Conservation (phyloP, 441 rosid genomes). For the Viola pubescens region DNA sequence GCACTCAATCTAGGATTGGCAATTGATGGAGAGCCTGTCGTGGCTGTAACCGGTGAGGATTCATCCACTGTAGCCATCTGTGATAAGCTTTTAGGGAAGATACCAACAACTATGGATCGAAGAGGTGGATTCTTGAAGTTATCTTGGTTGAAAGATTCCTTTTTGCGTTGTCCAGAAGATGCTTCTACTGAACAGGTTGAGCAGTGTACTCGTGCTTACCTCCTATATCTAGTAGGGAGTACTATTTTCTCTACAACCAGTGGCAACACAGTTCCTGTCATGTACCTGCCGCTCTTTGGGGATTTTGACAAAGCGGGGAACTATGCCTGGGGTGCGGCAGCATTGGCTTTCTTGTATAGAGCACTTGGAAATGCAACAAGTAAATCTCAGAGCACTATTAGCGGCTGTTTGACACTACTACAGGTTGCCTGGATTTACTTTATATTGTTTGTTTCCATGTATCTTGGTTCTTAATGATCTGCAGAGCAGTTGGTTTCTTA, state of each 20-base stretch:
- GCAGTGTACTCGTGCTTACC: constrained; percentile 56
- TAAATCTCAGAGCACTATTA: constrained; percentile 67
- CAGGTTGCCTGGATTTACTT: constrained; percentile 37
- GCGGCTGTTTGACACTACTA: constrained; percentile 66
- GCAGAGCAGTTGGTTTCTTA: not conserved
- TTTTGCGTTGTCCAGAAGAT: constrained; percentile 57
- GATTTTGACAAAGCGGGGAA: constrained; percentile 62
- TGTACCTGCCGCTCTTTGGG: constrained; percentile 52
- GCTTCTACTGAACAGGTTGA: constrained; percentile 41
- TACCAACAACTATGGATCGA: constrained; percentile 38
- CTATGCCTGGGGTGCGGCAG: constrained; percentile 79
- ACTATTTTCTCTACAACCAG: constrained; percentile 68
- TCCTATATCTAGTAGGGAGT: constrained; percentile 61
- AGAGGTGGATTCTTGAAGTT: constrained; percentile 63
- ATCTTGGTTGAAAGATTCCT: constrained; percentile 62
- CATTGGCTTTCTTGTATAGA: constrained; percentile 60
- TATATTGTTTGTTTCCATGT: not conserved
- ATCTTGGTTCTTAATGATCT: not conserved
- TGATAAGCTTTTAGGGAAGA: constrained; percentile 44
- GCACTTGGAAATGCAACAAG: constrained; percentile 68
- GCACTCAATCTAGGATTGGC: constrained; percentile 50
- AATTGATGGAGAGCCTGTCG: constrained; percentile 62
- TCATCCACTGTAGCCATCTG: constrained; percentile 36
- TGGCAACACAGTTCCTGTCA: constrained; percentile 63
- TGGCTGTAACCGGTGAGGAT: constrained; percentile 29